Evolutionary conservation across 1,139 yeast genomes (phyloP), one percentile per base, ranked within the genome.

Genomic region (Blastobotrys serpentis): DNA sequence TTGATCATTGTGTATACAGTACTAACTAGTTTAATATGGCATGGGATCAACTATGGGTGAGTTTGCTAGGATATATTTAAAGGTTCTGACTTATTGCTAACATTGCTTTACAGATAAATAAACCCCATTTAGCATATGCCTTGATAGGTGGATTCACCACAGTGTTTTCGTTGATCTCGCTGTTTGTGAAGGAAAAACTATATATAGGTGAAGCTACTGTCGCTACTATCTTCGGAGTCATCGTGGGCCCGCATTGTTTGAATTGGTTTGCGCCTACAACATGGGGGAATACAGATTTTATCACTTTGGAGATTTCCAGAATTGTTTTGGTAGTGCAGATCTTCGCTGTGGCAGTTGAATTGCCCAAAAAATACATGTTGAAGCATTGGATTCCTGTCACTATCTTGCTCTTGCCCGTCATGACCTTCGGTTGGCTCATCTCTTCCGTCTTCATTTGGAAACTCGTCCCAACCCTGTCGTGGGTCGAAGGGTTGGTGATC

Each of bases 171-270:
- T 74, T 94, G 34, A 80, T 86, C n/a, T 92, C 98, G 0, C 78
- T 90, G 37, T 87, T 89, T 62, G 89, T 92, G 42, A 94, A 92
- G 65, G 98, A 92, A 66, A 78, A 79, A 57, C 73, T 90, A 14
- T 92, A 86, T 66, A 86, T 92, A 21, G 98, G 98, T 61, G 98
- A 92, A 70, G 96, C 98, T 11, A 84, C 96, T 0, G 94, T 90
- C 33, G 97, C 98, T 1, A 82, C 95, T 3, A 73, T 92, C 4
- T 89, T 88, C 44, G 98, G 98, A 2, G 75, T 92, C 18, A 88
- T 92, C 19, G 82, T 90, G 6, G 98, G 98, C 0, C 98, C 98
- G 0, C 95, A 89, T 63, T 86, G 96, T 68, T 68, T 90, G 34
- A 71, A 82, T 55, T 89, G 98, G 96, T 87, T 92, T 61, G 69